phyloP scores from a whole-genome alignment of 176 grass and related monocot species.

The Carex pumila region DNA sequence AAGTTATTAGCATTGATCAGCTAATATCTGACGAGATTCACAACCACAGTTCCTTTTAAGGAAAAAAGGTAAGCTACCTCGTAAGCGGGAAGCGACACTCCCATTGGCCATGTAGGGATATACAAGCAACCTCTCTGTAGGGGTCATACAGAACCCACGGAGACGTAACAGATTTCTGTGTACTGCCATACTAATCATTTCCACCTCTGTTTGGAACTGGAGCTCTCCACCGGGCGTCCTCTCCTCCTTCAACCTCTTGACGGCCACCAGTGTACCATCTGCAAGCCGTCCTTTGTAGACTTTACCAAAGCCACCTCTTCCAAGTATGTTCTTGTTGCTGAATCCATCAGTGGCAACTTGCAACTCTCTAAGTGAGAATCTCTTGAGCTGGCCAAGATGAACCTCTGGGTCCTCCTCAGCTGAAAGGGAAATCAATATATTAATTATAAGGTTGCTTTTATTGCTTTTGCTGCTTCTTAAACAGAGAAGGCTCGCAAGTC shows the following conservation, averaged over 20 bases:
- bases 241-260: constrained; percentile 83
- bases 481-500: background rate
- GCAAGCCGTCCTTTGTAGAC: constrained; percentile 81
- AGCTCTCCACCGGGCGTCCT: constrained; percentile 75
- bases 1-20: background rate
- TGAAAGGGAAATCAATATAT: constrained; percentile 24
- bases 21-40: background rate
- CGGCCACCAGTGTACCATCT: constrained; percentile 73
- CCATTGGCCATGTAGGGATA: constrained; percentile 89
- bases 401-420: constrained; percentile 86
- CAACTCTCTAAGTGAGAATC: constrained; percentile 67
- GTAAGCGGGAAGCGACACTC: constrained; percentile 74
- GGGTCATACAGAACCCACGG: constrained; percentile 88
- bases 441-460: background rate
- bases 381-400: constrained; percentile 83
- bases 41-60: background rate
- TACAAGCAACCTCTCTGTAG: constrained; percentile 79
- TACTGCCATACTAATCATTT: constrained; percentile 92
- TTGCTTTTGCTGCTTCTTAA: background rate
- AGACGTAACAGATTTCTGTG: constrained; percentile 66
- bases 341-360: constrained; percentile 75
- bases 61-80: constrained; percentile 30
- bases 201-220: constrained; percentile 85
- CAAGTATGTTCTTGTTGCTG: constrained; percentile 83
- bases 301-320: constrained; percentile 84